Evolutionary conservation across 331 rosid species (phyloP).

Genomic region (Arachis monticola): DNA sequence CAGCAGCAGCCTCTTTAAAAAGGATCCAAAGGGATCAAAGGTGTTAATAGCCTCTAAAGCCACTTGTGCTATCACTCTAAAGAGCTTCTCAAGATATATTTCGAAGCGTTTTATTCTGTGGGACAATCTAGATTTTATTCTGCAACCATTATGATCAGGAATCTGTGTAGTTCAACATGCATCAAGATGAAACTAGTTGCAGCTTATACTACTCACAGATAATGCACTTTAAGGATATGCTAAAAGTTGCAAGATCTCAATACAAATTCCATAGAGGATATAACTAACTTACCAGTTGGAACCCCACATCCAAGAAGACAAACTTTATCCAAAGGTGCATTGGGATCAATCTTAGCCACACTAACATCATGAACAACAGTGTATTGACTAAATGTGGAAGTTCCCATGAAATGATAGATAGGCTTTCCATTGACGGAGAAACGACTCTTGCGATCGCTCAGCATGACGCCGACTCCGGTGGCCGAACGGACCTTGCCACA

Average conservation of each 20-base stretch:
- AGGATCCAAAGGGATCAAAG: no score
- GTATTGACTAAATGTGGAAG: constrained; percentile 92
- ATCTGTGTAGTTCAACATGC: neutral
- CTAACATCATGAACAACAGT: constrained; percentile 97
- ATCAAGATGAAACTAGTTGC: constrained; percentile 11
- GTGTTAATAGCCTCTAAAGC: no score
- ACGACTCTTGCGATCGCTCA: constrained; percentile 82
- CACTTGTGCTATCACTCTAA: no score
- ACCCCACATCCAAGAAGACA: constrained; percentile 90
- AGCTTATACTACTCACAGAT: constrained; percentile 1
- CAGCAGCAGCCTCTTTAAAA: no score
- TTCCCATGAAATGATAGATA: constrained; percentile 95
- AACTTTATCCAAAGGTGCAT: constrained; percentile 88
- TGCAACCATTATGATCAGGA: no score
- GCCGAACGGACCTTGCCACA: constrained; percentile 93
- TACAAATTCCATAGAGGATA: neutral
- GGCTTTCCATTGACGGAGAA: constrained; percentile 86
- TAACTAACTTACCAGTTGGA: constrained; percentile 66
- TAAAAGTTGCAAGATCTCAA: constrained; percentile 10
- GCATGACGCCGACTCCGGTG: constrained; percentile 91
- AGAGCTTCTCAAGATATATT: no score
- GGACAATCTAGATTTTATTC: no score
- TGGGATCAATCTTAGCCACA: constrained; percentile 86
- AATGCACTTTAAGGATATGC: neutral
- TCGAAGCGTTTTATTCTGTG: no score